Base-by-base conservation (phyloP, 257 asterid species). In the Sherardia arvensis region DNA sequence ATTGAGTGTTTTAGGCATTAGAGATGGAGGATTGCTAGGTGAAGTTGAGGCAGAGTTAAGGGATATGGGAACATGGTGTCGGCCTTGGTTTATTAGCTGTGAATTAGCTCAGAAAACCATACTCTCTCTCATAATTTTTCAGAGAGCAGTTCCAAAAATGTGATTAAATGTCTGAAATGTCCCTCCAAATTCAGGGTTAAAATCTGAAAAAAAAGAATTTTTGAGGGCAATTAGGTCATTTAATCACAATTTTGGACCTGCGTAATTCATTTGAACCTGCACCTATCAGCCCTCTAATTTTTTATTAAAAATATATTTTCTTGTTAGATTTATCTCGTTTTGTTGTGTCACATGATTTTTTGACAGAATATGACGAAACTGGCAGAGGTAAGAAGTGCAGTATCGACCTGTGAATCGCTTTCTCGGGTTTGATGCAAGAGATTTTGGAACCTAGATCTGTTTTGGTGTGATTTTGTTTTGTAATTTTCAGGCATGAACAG, bases 11-110 rank as follows among this genome's bases (percentile, higher is more conserved):
- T 22, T n/a, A 32, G 40, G 67, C 76, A 68, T 53, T 33, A 68
- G 64, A 72, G 54, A 53, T 32, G 83, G 82, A 68, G 68, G 61
- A 32, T 29, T 77, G 87, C 79, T 66, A 53, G 32, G 77, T 70
- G 55, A 64, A 65, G 88, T 79, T 86, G 72, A 79, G 80, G 79
- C 88, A 85, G 62, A 70, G 58, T 53, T 57, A 69, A 65, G 72
- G 69, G 72, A 69, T 74, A 34, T 27, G 76, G 86, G 76, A 76
- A 84, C 73, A 59, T 38, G 66, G 60, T 76, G 82, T 72, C 77
- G 80, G 73, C 63, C 29, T 68, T 69, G 59, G 61, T 65, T 65
- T 32, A 12, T 11, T 59, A 59, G 63, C 63, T 59, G 63, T 65
- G 34, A n/a, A 29, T 56, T 51, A 61, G 48, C 67, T 66, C 73